These are phyloP conservation scores for Backusella sp. DNA, from an alignment of 192 early-diverging fungal genomes.

Conservation along the genomic window DNA sequence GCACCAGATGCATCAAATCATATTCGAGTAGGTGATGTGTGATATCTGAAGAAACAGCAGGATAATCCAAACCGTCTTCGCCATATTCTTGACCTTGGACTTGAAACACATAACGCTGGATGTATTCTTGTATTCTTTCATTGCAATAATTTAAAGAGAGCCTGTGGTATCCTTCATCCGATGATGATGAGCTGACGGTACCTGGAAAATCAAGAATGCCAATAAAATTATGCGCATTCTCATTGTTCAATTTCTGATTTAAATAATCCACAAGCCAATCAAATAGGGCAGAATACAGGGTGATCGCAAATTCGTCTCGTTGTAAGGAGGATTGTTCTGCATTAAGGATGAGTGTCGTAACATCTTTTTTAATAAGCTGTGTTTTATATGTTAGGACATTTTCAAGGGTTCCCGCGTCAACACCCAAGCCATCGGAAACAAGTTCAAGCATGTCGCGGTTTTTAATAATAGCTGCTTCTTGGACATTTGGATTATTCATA, in stretches of 20 bases:
- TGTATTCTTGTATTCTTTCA: conserved; percentile 81
- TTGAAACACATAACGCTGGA: conserved; percentile 71
- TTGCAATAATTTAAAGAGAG: conserved; percentile 61
- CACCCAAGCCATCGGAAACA: conserved; percentile 77
- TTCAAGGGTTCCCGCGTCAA: conserved; percentile 68
- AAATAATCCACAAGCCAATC: conserved; percentile 81
- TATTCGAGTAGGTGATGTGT: conserved; percentile 67
- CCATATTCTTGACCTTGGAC: conserved; percentile 56
- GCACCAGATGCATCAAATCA: conserved; percentile 70
- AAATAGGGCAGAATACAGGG: conserved; percentile 79
- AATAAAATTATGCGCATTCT: conserved; percentile 70
- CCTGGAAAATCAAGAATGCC: conserved; percentile 68
- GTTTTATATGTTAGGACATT: conserved; percentile 80
- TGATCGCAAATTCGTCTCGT: conserved; percentile 68
- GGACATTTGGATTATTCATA: conserved; percentile 55
- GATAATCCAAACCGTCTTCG: conserved; percentile 58
- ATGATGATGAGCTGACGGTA: conserved; percentile 61
- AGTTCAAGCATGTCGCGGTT: conserved; percentile 73
- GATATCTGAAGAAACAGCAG: conserved; percentile 42
- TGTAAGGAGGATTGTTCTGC: conserved; percentile 64
- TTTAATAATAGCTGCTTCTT: conserved; percentile 73
- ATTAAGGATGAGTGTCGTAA: conserved; percentile 80
- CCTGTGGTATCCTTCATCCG: conserved; percentile 56
- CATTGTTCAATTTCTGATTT: conserved; percentile 75
- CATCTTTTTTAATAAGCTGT: conserved; percentile 74